Evolutionary conservation across 1,284 basidiomycete genomes (phyloP).

Genomic region (Cerrena zonata): DNA sequence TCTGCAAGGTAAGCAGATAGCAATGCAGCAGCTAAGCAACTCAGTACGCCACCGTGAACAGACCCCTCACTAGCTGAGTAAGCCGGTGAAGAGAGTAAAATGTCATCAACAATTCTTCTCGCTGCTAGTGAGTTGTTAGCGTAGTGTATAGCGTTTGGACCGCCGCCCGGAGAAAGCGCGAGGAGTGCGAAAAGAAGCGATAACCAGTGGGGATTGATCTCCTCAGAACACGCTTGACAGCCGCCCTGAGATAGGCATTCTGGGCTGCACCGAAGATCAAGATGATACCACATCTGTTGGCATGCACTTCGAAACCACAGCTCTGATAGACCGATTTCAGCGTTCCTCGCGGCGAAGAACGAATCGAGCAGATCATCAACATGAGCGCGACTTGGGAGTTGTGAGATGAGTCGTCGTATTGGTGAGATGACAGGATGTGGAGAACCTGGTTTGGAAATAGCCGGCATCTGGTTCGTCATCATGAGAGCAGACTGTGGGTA

Average conservation of each 20-base stretch:
- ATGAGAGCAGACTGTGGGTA: slow-evolving; percentile 17
- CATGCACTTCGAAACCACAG: slow-evolving; percentile 39
- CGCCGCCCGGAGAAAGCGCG: slow-evolving; percentile 32
- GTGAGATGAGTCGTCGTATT: slow-evolving; percentile 33
- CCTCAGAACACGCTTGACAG: slow-evolving; percentile 20
- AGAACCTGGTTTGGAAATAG: slow-evolving; percentile 3
- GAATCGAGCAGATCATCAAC: slow-evolving; percentile 31
- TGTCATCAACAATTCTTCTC: slow-evolving; percentile 41
- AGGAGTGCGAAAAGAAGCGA: slow-evolving; percentile 44
- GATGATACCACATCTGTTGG: slow-evolving; percentile 41
- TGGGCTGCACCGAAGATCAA: slow-evolving; percentile 27
- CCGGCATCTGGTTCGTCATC: slow-evolving; percentile 12
- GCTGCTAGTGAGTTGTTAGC: slow-evolving; percentile 41
- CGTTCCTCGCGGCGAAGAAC: slow-evolving; percentile 44
- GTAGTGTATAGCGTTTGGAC: slow-evolving; percentile 27
- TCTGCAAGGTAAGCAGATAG: slow-evolving; percentile 43
- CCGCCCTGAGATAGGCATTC: slow-evolving; percentile 11
- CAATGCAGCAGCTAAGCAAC: slow-evolving; percentile 42
- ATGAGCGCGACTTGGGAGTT: slow-evolving; percentile 34
- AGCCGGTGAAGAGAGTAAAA: slow-evolving; percentile 35
- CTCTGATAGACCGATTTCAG: slow-evolving; percentile 47
- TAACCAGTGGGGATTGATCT: slow-evolving; percentile 47
- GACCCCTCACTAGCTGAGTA: slow-evolving; percentile 34
- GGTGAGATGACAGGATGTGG: slow-evolving; percentile 23
- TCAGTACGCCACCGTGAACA: slow-evolving; percentile 42